phyloP scores from a whole-genome alignment of 495 filamentous ascomycete species.

The Talaromyces adpressus region DNA sequence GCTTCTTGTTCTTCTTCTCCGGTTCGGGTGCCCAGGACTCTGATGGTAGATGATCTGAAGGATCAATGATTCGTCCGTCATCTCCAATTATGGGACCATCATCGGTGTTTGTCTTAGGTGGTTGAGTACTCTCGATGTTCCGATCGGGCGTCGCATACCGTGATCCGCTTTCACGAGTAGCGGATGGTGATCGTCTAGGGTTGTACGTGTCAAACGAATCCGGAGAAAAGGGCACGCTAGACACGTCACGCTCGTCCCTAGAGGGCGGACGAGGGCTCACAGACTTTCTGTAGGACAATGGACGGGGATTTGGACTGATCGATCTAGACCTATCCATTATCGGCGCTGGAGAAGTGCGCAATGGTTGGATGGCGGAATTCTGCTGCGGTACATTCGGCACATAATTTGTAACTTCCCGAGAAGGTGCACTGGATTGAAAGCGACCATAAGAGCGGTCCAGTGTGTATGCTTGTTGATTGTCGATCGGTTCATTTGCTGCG shows the following conservation, averaged over 20 bases:
- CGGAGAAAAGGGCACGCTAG: slow-evolving; percentile 76
- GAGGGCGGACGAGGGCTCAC: slow-evolving; percentile 65
- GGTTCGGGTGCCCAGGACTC: slow-evolving; percentile 93
- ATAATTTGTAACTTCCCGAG: background rate
- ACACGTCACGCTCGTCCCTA: slow-evolving; percentile 43
- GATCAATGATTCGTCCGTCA: slow-evolving; percentile 83
- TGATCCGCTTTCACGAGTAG: slow-evolving; percentile 23
- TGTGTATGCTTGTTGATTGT: background rate
- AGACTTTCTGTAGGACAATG: slow-evolving; percentile 60
- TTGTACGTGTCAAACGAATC: slow-evolving; percentile 60
- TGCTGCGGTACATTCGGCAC: slow-evolving; percentile 12
- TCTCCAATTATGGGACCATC: slow-evolving; percentile 63
- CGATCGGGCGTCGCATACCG: slow-evolving; percentile 39
- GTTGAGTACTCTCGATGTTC: slow-evolving; percentile 29
- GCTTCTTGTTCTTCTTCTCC: slow-evolving; percentile 62
- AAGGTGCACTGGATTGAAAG: background rate
- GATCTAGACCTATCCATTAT: slow-evolving; percentile 28
- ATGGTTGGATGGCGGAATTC: slow-evolving; percentile 26
- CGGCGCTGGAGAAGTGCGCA: slow-evolving; percentile 28
- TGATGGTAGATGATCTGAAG: slow-evolving; percentile 84
- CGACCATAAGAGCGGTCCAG: slow-evolving; percentile 15
- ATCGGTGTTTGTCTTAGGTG: slow-evolving; percentile 26
- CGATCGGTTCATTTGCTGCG: slow-evolving; percentile 28
- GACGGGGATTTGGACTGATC: slow-evolving; percentile 56
- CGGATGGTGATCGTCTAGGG: slow-evolving; percentile 26